Conservation (phyloP, 2,329 filamentous ascomycete genomes). For the Cladosporium cucumerinum region DNA sequence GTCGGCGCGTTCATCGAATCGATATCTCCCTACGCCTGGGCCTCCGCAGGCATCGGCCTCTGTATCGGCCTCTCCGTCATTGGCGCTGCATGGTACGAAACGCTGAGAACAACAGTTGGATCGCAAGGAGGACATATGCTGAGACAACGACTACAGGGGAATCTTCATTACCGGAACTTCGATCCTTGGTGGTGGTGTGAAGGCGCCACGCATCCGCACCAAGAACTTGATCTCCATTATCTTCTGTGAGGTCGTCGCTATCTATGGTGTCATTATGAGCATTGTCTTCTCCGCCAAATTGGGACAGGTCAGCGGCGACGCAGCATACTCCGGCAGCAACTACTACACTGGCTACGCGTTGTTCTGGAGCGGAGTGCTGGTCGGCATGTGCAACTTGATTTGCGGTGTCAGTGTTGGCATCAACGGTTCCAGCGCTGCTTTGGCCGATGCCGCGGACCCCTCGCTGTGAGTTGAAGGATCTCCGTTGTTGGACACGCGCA, state of each 20-base stretch:
- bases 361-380: constrained; percentile 93
- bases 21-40: constrained; percentile 93
- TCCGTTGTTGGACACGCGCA: not conserved
- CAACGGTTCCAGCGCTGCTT: constrained; percentile 92
- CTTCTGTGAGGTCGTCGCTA: constrained; percentile 99
- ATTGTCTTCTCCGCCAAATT: constrained; percentile 96
- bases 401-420: constrained; percentile 97
- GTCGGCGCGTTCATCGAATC: constrained; percentile 92
- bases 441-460: constrained; percentile 92
- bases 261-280: constrained; percentile 99
- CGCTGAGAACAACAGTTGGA: not conserved
- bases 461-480: constrained; percentile 64
- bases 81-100: constrained; percentile 85
- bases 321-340: constrained; percentile 69
- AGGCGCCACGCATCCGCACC: constrained; percentile 93
- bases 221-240: constrained; percentile 99
- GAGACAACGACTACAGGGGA: constrained; percentile 61
- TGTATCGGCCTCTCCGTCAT: constrained; percentile 97
- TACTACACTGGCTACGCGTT: constrained; percentile 94
- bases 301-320: constrained; percentile 59
- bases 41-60: constrained; percentile 80
- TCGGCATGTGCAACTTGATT: constrained; percentile 91
- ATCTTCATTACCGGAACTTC: constrained; percentile 98
- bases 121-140: constrained; percentile 16
- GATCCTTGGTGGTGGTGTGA: constrained; percentile 94